Base-by-base conservation (phyloP, 306 rosid species). In the Castanospermum australe region DNA sequence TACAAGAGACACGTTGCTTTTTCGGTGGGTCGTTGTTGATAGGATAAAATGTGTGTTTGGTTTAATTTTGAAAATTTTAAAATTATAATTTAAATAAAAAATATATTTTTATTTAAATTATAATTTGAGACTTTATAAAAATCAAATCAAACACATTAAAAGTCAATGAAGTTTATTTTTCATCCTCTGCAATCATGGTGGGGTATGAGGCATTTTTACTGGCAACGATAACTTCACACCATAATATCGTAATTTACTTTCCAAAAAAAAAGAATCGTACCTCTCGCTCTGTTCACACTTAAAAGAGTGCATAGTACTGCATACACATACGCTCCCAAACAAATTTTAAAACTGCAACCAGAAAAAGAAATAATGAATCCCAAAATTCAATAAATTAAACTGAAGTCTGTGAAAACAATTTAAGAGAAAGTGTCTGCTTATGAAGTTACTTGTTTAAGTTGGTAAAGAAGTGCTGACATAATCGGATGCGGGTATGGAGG, bases 141-240 rank as follows among this genome's bases (percentile, higher is more conserved):
- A n/a, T n/a, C n/a, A n/a, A n/a, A n/a, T n/a, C n/a, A n/a, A n/a
- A n/a, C n/a, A n/a, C n/a, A n/a, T n/a, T n/a, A 38, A 38, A 38
- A 50, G 56, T 50, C 38, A 17, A 45, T 17, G 17, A 70, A 50
- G 76, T 70, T 18, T 36, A 41, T 18, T 22, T 51, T 54, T 77
- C 48, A 59, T 22, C 33, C 42, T 5, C 7, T 55, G 22, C 63
- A 32, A 42, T 81, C 76, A n/a, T 63, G 28, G 20, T n/a, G 35
- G 39, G 80, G 48, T 2, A 35, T 67, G 8, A 70, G 36, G 50
- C 62, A 22, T 42, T 70, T 63, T 63, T 71, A 54, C 64, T 17
- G 78, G 42, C 79, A 77, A 42, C 61, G 24, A 41, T 22, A 33
- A 33, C 86, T 77, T 82, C 75, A 79, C 15, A 25, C 66, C 81